Conservation (phyloP, 2,329 filamentous ascomycete genomes). For the Cladophialophora immunda region DNA sequence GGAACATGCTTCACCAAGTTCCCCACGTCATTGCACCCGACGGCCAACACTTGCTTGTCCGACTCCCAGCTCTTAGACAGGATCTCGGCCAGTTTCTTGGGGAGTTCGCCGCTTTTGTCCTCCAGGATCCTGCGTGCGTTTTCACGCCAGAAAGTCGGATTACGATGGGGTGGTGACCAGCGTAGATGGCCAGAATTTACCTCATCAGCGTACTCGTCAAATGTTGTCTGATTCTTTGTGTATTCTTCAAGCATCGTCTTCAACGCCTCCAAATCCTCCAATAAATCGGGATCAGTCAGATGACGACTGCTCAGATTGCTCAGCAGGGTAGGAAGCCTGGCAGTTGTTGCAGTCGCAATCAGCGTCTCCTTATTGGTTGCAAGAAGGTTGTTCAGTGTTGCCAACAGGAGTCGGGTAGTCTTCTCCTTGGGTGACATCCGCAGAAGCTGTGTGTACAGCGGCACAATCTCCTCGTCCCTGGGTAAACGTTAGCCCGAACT, state of each 20-base stretch:
- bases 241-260: constrained; percentile 84
- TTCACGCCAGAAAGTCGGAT: constrained; percentile 87
- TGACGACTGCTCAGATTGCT: constrained; percentile 64
- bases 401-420: constrained; percentile 88
- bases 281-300: constrained; percentile 58
- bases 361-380: constrained; percentile 72
- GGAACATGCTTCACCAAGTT: constrained; percentile 87
- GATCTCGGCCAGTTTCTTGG: constrained; percentile 84
- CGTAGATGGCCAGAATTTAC: constrained; percentile 85
- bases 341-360: constrained; percentile 85
- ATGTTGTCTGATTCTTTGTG: constrained; percentile 72
- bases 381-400: constrained; percentile 88
- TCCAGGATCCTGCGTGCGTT: constrained; percentile 89
- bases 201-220: constrained; percentile 78
- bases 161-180: constrained; percentile 92
- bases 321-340: constrained; percentile 74
- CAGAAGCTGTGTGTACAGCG: constrained; percentile 90
- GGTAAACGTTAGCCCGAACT: constrained; percentile 38
- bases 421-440: constrained; percentile 97
- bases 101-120: constrained; percentile 78
- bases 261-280: constrained; percentile 58
- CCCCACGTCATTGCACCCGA: constrained; percentile 93
- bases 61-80: constrained; percentile 83
- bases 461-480: constrained; percentile 91
- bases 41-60: constrained; percentile 84